A percentile compares a stretch with the other conserved stretches of the same genome.
Evolutionary conservation across 176 grass and related monocot genomes (phyloP).

Genomic region (Lolium perenne): DNA sequence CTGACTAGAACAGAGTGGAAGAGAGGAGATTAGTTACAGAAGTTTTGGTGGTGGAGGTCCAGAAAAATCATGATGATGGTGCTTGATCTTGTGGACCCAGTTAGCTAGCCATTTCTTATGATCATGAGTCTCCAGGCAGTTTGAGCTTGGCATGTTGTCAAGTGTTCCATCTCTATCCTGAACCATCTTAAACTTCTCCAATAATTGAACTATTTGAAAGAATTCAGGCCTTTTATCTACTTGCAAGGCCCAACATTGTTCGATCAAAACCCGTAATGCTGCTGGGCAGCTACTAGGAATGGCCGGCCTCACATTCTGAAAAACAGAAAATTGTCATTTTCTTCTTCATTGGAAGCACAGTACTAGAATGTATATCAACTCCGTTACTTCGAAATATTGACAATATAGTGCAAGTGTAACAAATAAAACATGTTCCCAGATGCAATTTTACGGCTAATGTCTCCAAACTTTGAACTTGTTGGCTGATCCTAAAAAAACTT

Average conservation of each 20-base stretch:
- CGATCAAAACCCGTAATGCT: constrained; percentile 69
- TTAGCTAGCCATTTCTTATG: constrained; percentile 77
- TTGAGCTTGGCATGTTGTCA: constrained; percentile 57
- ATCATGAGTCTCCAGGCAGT: constrained; percentile 57
- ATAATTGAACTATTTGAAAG: constrained; percentile 74
- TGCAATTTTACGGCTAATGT: background rate
- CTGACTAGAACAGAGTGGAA: constrained; percentile 27
- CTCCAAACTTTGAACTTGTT: constrained; percentile 24
- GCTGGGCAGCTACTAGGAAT: constrained; percentile 72
- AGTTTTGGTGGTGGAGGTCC: constrained; percentile 57
- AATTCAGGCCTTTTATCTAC: constrained; percentile 93
- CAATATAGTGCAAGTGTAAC: background rate
- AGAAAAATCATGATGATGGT: constrained; percentile 54
- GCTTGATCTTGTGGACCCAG: constrained; percentile 73
- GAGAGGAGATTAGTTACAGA: constrained; percentile 45
- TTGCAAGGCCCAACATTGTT: constrained; percentile 76
- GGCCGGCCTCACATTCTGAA: constrained; percentile 84
- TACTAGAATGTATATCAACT: background rate
- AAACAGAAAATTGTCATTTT: constrained; percentile 38
- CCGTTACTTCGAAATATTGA: constrained; percentile 16
- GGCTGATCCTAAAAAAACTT: background rate
- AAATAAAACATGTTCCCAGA: background rate
- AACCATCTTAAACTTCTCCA: constrained; percentile 77
- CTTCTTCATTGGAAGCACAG: background rate
- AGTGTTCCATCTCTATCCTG: constrained; percentile 71